Conservation (phyloP, 1,139 yeast genomes). For the Hemisphaericaspora xylofermentans region DNA sequence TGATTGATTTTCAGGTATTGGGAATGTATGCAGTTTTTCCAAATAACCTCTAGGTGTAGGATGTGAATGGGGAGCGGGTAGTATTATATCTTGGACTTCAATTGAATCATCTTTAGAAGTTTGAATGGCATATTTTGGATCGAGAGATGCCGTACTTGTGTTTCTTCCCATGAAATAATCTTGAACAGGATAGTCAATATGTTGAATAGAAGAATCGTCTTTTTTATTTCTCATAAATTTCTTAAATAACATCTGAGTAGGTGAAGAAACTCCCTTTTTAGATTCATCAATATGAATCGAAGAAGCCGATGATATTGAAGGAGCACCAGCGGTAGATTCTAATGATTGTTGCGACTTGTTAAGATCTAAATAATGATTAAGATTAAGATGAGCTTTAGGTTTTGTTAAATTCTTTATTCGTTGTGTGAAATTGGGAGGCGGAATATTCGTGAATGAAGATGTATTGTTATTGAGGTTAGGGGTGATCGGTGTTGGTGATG, state of each 20-base stretch:
- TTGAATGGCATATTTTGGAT: background rate
- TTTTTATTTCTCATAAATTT: background rate
- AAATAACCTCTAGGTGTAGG: constrained; percentile 2
- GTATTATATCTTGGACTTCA: constrained; percentile 23
- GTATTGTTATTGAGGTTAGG: constrained; percentile 8
- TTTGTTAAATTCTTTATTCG: constrained; percentile 23
- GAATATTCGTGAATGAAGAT: background rate
- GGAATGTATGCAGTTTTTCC: constrained; percentile 1
- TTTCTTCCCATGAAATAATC: background rate
- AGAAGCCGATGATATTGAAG: too few species aligned
- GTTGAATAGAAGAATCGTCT: background rate
- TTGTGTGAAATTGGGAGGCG: constrained; percentile 19
- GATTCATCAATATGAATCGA: background rate
- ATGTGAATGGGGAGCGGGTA: constrained; percentile 19
- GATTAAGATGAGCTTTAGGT: constrained; percentile 23
- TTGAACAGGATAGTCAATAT: background rate
- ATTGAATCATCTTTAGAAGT: background rate
- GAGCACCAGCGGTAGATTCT: background rate
- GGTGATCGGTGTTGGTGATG: background rate
- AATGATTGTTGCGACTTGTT: background rate
- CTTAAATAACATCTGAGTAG: background rate
- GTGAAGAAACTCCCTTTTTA: background rate
- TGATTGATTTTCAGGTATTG: constrained; percentile 1
- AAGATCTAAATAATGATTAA: constrained; percentile 12
- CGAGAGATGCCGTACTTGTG: background rate